Evolutionary conservation across 805 yeast genomes (phyloP).

Genomic region (Suhomyces pyralidae): DNA sequence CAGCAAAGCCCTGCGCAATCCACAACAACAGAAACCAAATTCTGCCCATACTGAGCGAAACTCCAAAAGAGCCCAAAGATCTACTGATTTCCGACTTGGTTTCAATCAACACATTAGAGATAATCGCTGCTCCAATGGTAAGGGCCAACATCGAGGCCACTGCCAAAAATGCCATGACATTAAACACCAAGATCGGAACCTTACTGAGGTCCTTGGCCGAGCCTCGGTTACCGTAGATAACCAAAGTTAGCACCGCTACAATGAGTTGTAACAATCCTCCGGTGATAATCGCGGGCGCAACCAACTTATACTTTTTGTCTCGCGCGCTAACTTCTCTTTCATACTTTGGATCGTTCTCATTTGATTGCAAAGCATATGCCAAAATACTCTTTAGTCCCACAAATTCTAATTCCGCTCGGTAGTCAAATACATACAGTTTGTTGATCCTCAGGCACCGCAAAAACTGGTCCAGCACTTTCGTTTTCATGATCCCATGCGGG

Average conservation of each 20-base stretch:
- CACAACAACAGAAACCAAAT: constrained; percentile 43
- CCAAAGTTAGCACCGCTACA: constrained; percentile 25
- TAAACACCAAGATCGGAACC: constrained; percentile 31
- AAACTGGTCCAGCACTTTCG: constrained; percentile 16
- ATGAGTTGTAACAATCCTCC: constrained; percentile 26
- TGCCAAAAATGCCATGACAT: constrained; percentile 36
- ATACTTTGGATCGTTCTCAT: constrained; percentile 11
- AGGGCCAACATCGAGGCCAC: constrained; percentile 30
- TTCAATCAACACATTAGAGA: constrained; percentile 23
- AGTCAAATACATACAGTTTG: constrained; percentile 39
- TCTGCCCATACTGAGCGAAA: constrained; percentile 40
- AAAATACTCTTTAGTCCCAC: constrained; percentile 44
- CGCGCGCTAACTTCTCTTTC: constrained; percentile 10
- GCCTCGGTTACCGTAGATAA: constrained; percentile 38
- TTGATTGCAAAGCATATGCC: constrained; percentile 45
- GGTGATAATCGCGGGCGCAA: constrained; percentile 27
- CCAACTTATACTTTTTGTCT: constrained; percentile 16
- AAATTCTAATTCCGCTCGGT: constrained; percentile 36
- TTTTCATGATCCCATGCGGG: constrained; percentile 13
- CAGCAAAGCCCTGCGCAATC: constrained; percentile 26
- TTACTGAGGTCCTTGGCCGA: constrained; percentile 28
- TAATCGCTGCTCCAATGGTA: constrained; percentile 25
- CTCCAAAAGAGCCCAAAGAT: constrained; percentile 46
- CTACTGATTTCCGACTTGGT: constrained; percentile 23
- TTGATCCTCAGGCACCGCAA: constrained; percentile 19